Base-by-base conservation (phyloP, 2,329 filamentous ascomycete species). In the Stemphylium beticola region DNA sequence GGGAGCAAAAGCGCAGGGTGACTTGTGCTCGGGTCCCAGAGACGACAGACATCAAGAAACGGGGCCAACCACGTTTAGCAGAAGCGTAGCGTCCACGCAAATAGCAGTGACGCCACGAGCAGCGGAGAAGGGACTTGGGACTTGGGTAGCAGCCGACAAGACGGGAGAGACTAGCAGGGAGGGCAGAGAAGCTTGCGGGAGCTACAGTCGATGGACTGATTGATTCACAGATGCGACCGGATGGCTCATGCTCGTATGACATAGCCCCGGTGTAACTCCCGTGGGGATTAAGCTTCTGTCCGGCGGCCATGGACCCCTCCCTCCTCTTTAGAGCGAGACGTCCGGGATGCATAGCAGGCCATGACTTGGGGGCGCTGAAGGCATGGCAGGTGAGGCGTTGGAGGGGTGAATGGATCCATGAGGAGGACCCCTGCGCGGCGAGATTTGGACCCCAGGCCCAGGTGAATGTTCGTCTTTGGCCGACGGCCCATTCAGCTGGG, bases 261-360 rank as follows among this genome's bases (percentile, higher is more conserved):
- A 75, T 74, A 69, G 73, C 71, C 71, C 69, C 69, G 58, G 69
- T 72, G 69, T 70, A 71, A 74, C 72, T 73, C 65, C 66, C 66
- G 66, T 71, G 67, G 66, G 62, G 62, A 69, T 65, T 60, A 64
- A 68, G 64, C 65, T 48, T 68, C 61, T 64, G 60, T 64, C 65
- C 62, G 68, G 61, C 18, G 66, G 61, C 59, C 65, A 44, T 64
- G 67, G 62, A 65, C 62, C 55, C 61, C 57, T 62, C 63, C 54
- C 53, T 53, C 63, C 62, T 55, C 55, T 61, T 57, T 55, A 49
- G 53, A 41, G 39, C 31, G 29, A 36, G 39, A 17, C 11, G 14
- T 22, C 26, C 12, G 17, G 20, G 42, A 33, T 43, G 26, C 42
- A 22, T 33, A 8, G 29, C 31, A 26, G 32, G 20, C 42, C 49